Conservation (phyloP, 805 yeast genomes). For the Soucietia sequanensis region DNA sequence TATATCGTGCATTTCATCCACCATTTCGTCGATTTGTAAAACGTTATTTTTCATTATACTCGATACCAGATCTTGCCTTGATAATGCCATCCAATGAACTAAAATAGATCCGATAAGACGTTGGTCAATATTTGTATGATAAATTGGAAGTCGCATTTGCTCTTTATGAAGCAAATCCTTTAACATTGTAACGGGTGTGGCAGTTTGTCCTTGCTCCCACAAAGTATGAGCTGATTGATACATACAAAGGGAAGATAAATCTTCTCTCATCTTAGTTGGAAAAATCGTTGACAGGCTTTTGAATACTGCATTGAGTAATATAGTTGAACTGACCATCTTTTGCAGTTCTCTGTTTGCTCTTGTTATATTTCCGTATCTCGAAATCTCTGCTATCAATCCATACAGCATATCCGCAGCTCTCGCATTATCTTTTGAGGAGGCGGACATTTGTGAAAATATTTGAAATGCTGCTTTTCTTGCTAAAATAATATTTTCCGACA, state of each 20-base stretch:
- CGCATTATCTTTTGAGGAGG: slow-evolving; percentile 1
- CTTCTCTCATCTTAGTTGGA: slow-evolving; percentile 5
- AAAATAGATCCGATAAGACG: slow-evolving; percentile 40
- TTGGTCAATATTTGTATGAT: slow-evolving; percentile 16
- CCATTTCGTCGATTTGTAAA: slow-evolving; percentile 35
- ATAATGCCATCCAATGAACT: slow-evolving; percentile 69
- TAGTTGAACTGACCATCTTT: slow-evolving; percentile 49
- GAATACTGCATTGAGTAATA: slow-evolving; percentile 41
- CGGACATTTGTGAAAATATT: slow-evolving; percentile 14
- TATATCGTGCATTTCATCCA: slow-evolving; percentile 8
- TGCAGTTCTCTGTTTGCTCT: slow-evolving; percentile 40
- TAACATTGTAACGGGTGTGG: slow-evolving; percentile 56
- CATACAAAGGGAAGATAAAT: slow-evolving; percentile 23
- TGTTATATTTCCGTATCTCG: slow-evolving; percentile 41
- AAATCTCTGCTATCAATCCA: slow-evolving; percentile 31
- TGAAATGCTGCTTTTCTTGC: slow-evolving; percentile 41
- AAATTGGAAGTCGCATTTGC: slow-evolving; percentile 12
- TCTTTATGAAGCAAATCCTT: slow-evolving; percentile 18
- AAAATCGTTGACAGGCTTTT: slow-evolving; percentile 12
- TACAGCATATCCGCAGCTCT: slow-evolving; percentile 13
- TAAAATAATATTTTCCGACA: slow-evolving; percentile 43
- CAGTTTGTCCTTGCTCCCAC: slow-evolving; percentile 62
- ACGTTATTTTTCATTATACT: slow-evolving; percentile 59
- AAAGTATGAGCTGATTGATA: slow-evolving; percentile 58
- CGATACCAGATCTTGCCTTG: slow-evolving; percentile 65